phyloP scores from a whole-genome alignment of 2,329 filamentous ascomycete genomes.

The Alternaria triticina region DNA sequence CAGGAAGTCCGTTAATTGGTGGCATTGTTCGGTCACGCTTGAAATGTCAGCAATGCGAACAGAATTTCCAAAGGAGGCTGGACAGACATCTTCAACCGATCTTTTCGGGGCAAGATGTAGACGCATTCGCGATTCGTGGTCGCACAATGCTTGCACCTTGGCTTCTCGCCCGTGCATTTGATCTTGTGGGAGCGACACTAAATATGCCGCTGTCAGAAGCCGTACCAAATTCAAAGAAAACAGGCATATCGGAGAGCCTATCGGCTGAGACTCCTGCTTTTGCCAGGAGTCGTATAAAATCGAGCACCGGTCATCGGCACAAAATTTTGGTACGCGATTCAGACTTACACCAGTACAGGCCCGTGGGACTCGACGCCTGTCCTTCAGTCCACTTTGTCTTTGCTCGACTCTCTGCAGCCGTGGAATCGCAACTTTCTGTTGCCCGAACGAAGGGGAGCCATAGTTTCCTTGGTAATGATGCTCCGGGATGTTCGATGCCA shows the following conservation, averaged over 20 bases:
- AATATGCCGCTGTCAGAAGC: constrained; percentile 18
- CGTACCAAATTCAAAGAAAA: not conserved
- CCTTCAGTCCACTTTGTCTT: constrained; percentile 19
- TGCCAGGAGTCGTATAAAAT: not conserved
- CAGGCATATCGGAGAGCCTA: not conserved
- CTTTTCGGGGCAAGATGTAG: constrained; percentile 49
- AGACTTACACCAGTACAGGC: constrained; percentile 39
- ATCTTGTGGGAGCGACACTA: constrained; percentile 50
- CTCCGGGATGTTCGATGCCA: constrained; percentile 17
- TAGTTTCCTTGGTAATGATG: constrained; percentile 8
- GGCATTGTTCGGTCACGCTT: constrained; percentile 39
- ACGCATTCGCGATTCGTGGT: constrained; percentile 42
- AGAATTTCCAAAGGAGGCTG: not conserved
- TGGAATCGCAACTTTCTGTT: constrained; percentile 42
- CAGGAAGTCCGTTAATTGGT: constrained; percentile 35
- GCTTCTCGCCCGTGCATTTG: constrained; percentile 49
- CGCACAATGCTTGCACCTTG: constrained; percentile 47
- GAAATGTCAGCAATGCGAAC: constrained; percentile 13
- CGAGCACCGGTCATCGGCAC: not conserved
- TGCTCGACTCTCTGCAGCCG: constrained; percentile 30
- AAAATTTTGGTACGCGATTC: not conserved
- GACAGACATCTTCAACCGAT: constrained; percentile 46
- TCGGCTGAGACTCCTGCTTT: not conserved
- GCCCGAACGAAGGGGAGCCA: constrained; percentile 12
- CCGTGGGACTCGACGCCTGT: constrained; percentile 33